Conservation (phyloP, 352 stramenopile species). For the Phytophthora sansomeana region DNA sequence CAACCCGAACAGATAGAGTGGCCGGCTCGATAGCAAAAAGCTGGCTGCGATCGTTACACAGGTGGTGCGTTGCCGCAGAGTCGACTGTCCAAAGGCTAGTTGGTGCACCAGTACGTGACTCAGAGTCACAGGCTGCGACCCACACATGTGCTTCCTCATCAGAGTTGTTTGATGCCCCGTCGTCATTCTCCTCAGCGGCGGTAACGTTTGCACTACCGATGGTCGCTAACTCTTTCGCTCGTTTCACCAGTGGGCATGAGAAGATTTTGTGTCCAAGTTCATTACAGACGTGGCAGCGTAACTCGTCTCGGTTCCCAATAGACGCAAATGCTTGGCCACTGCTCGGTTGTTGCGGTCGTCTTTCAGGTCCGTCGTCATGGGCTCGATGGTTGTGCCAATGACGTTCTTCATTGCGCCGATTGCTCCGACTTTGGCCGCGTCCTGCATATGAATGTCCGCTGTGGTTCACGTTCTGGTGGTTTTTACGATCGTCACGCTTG, state of each 20-base stretch:
- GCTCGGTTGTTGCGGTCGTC: not conserved
- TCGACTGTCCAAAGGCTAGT: not conserved
- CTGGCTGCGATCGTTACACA: not conserved
- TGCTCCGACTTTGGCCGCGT: not conserved
- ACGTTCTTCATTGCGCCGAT: not conserved
- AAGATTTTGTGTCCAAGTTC: conserved; percentile 2
- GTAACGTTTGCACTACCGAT: not conserved
- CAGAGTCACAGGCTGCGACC: not conserved
- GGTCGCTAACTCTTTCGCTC: not conserved
- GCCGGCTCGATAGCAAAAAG: conserved; percentile 5
- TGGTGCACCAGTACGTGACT: not conserved
- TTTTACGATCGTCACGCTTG: conserved; percentile 1
- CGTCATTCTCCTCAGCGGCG: not conserved
- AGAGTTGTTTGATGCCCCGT: not conserved
- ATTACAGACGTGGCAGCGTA: conserved; percentile 1
- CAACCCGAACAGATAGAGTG: not conserved
- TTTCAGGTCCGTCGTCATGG: not conserved
- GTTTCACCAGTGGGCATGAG: conserved; percentile 2
- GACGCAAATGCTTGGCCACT: not conserved
- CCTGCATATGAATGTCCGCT: not conserved
- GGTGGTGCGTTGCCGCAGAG: not conserved
- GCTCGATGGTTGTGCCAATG: not conserved
- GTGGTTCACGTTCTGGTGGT: not conserved
- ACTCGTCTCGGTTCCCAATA: not conserved
- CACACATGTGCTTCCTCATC: conserved; percentile 3